Evolutionary conservation across 1,284 basidiomycete genomes (phyloP).

Genomic region (Afroboletus lepidellus): DNA sequence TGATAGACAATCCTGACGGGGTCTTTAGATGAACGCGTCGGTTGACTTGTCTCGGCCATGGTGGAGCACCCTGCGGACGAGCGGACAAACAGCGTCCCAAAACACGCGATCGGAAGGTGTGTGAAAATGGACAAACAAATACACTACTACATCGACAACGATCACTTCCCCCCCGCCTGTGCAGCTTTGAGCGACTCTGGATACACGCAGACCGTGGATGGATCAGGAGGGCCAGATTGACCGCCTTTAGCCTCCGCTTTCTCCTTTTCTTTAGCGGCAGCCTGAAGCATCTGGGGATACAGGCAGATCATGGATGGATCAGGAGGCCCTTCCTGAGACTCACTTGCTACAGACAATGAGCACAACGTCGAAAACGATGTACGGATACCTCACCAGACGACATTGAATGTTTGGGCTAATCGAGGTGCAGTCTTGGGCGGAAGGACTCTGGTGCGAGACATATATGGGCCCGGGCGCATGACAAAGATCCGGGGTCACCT

Average conservation of each 20-base stretch:
- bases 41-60: conserved; percentile 39
- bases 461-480: too few relatives aligned
- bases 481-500: too few relatives aligned
- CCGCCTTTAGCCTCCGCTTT: not conserved
- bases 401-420: too few relatives aligned
- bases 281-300: not conserved
- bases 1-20: conserved; percentile 58
- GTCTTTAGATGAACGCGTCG: conserved; percentile 8
- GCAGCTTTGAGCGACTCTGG: not conserved
- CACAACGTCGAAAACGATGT: too few relatives aligned
- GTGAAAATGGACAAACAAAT: not conserved
- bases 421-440: too few relatives aligned
- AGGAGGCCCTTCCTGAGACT: not conserved
- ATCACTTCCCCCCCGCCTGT: not conserved
- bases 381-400: not conserved
- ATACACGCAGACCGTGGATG: not conserved
- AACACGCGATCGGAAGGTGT: not conserved
- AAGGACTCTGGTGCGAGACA: too few relatives aligned
- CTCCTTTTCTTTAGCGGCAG: not conserved
- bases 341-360: not conserved
- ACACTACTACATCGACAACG: not conserved
- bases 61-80: not conserved
- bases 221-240: not conserved
- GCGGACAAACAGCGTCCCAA: not conserved
- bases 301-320: not conserved